Conservation (phyloP, 1,284 basidiomycete genomes). For the Omphalotus olearius region DNA sequence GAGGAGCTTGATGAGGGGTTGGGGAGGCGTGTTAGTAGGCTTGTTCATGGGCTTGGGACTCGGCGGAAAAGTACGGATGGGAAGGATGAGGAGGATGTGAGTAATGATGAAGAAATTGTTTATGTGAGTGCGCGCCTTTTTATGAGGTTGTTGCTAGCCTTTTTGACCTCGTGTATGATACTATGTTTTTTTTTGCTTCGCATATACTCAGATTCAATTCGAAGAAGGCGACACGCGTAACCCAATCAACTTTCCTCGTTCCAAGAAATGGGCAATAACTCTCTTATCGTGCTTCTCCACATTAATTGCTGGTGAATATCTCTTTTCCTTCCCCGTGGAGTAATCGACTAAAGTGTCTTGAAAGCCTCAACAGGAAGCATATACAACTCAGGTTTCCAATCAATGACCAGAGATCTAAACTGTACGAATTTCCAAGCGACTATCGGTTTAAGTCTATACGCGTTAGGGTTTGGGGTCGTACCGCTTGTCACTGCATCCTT, state of each 20-base stretch:
- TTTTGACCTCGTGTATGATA: background rate
- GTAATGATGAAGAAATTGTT: background rate
- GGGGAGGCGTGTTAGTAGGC: background rate
- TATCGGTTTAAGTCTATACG: constrained; percentile 56
- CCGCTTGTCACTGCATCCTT: constrained; percentile 73
- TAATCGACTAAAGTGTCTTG: background rate
- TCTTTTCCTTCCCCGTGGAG: background rate
- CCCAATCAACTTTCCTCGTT: constrained; percentile 47
- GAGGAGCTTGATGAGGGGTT: background rate
- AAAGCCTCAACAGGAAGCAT: constrained; percentile 49
- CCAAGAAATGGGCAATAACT: constrained; percentile 59
- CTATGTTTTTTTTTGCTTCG: no score
- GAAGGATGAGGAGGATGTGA: background rate
- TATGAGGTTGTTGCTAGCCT: no score
- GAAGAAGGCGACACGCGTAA: constrained; percentile 45
- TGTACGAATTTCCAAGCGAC: constrained; percentile 57
- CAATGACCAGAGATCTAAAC: constrained; percentile 64
- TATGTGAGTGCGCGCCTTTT: constrained; percentile 8
- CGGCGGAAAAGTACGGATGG: background rate
- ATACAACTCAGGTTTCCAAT: constrained; percentile 54
- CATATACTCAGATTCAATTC: constrained; percentile 67
- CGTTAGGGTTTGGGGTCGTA: constrained; percentile 65
- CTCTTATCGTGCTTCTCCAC: constrained; percentile 55
- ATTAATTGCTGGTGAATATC: constrained; percentile 41
- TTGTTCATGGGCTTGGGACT: background rate